phyloP scores from a whole-genome alignment of 306 rosid species.

The Cucurbita moschata region DNA sequence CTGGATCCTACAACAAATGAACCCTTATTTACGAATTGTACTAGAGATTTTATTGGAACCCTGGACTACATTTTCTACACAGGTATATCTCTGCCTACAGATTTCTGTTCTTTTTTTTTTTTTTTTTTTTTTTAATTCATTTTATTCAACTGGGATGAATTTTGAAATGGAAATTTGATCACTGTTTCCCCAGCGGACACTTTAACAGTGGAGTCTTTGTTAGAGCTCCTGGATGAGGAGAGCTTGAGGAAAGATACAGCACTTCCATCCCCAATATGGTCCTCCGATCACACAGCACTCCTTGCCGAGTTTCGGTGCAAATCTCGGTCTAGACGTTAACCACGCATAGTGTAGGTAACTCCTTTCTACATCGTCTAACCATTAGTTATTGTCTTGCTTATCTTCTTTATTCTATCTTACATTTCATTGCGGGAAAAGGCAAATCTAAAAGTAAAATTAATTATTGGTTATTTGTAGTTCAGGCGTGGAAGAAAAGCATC shows the following conservation, averaged over 20 bases:
- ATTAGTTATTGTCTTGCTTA: neutral
- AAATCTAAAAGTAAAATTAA: neutral
- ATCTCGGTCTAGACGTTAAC: slow-evolving; percentile 74
- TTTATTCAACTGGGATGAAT: neutral
- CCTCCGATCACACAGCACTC: slow-evolving; percentile 96
- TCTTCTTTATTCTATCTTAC: neutral
- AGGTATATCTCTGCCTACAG: slow-evolving; percentile 23
- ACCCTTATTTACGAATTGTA: slow-evolving; percentile 82
- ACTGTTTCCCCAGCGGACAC: slow-evolving; percentile 66
- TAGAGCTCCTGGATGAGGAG: slow-evolving; percentile 95
- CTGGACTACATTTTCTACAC: slow-evolving; percentile 97
- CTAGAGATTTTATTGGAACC: slow-evolving; percentile 90
- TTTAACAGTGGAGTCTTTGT: slow-evolving; percentile 71
- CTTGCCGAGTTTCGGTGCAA: slow-evolving; percentile 89
- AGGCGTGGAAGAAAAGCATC: slow-evolving; percentile 3
- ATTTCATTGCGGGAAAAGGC: neutral
- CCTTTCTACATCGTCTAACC: neutral
- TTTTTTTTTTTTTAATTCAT: no score
- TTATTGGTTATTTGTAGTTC: neutral
- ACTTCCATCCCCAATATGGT: slow-evolving; percentile 99
- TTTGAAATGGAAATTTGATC: neutral
- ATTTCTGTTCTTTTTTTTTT: neutral
- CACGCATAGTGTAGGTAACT: slow-evolving; percentile 6
- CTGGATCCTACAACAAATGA: slow-evolving; percentile 67
- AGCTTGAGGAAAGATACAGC: slow-evolving; percentile 96